Evolutionary conservation across 2,329 filamentous ascomycete genomes (phyloP).

Genomic region (Fusarium piperis): DNA sequence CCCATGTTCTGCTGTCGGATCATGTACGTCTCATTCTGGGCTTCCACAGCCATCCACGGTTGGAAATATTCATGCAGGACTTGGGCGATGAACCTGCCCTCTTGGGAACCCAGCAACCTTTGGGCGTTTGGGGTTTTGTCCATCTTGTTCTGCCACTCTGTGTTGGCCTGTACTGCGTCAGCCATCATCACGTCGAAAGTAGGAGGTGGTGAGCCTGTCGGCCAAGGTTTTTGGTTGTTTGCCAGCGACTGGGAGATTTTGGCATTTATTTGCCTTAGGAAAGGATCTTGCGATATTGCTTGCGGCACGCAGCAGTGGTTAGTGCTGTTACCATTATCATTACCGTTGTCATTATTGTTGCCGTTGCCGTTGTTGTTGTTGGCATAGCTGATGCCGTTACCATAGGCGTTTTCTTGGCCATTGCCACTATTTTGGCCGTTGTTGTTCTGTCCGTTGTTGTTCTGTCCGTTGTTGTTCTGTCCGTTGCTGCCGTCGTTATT

Average conservation of each 20-base stretch:
- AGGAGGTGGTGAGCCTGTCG: not conserved
- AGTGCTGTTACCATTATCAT: not conserved
- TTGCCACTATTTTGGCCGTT: not conserved
- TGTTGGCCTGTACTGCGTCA: not conserved
- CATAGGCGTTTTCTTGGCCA: not conserved
- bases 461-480: not conserved
- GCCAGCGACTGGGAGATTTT: not conserved
- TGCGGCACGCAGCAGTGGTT: not conserved
- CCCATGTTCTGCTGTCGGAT: not conserved
- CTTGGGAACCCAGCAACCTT: not conserved
- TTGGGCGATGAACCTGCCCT: not conserved
- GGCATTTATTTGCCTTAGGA: not conserved
- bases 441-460: not conserved
- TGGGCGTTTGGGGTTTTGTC: not conserved
- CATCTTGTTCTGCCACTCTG: not conserved
- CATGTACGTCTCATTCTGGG: not conserved
- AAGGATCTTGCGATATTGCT: not conserved
- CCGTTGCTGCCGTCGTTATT: not conserved
- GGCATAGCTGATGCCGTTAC: not conserved
- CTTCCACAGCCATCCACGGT: not conserved
- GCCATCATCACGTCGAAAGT: not conserved
- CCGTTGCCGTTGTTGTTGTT: not conserved
- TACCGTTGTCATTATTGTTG: not conserved
- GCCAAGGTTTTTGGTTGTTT: not conserved
- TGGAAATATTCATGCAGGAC: not conserved